phyloP scores from a whole-genome alignment of 352 stramenopile species.

The Thalassiosira delicatula region DNA sequence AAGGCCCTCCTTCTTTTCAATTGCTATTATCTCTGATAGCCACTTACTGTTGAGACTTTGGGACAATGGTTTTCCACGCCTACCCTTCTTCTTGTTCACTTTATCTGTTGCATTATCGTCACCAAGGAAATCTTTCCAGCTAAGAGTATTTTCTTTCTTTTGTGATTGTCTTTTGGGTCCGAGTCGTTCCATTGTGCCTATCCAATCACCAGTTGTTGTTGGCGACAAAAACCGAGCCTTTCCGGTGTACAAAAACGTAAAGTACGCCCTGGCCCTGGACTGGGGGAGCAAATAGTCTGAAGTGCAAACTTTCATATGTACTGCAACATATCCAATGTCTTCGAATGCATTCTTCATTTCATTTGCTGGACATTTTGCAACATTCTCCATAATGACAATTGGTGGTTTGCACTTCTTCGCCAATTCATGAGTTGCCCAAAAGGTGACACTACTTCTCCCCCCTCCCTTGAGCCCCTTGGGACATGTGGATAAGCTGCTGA shows the following conservation, averaged over 20 bases:
- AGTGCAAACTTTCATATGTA: slow-evolving; percentile 27
- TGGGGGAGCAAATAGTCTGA: slow-evolving; percentile 38
- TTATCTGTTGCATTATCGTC: slow-evolving; percentile 12
- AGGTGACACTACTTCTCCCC: slow-evolving; percentile 14
- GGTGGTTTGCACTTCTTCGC: slow-evolving; percentile 11
- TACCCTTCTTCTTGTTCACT: not conserved
- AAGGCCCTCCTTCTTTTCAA: slow-evolving; percentile 35
- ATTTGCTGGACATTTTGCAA: slow-evolving; percentile 27
- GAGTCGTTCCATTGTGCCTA: slow-evolving; percentile 24
- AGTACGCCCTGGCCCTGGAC: slow-evolving; percentile 26
- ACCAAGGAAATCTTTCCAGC: slow-evolving; percentile 22
- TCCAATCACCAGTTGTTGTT: slow-evolving; percentile 17
- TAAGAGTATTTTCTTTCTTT: not conserved
- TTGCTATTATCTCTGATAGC: slow-evolving; percentile 30
- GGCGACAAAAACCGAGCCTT: slow-evolving; percentile 19
- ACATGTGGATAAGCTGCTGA: slow-evolving; percentile 15
- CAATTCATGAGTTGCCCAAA: slow-evolving; percentile 12
- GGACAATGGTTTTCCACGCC: slow-evolving; percentile 20
- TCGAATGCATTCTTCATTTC: slow-evolving; percentile 32
- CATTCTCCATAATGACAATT: slow-evolving; percentile 40
- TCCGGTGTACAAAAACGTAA: slow-evolving; percentile 28
- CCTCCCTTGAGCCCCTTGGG: slow-evolving; percentile 16
- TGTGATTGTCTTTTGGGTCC: slow-evolving; percentile 14
- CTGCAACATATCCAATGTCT: slow-evolving; percentile 25
- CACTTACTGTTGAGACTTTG: slow-evolving; percentile 31